Conservation (phyloP, 1,284 basidiomycete species). For the Heimioporus retisporus region DNA sequence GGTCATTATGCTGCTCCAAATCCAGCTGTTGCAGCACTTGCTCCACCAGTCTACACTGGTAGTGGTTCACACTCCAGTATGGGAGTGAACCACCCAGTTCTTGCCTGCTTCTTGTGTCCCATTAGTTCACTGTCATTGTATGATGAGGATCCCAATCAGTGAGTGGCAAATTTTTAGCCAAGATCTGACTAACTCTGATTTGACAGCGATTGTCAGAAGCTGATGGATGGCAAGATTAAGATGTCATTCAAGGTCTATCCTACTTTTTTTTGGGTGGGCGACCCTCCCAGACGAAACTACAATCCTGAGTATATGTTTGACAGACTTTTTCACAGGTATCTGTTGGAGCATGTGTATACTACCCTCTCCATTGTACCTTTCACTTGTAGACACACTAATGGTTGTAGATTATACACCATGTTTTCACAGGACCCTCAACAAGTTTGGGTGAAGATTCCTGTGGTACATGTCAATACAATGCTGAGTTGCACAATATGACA, state of each 20-base stretch:
- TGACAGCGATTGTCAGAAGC: not conserved
- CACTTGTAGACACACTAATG: not conserved
- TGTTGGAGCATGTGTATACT: not conserved
- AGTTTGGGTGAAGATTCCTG: not conserved
- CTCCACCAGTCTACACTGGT: not conserved
- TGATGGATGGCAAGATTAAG: conserved; percentile 5
- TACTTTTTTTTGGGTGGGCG: not conserved
- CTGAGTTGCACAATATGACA: not conserved
- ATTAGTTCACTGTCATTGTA: not conserved
- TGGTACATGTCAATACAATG: conserved; percentile 1
- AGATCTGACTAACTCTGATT: too few species aligned
- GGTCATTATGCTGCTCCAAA: conserved; percentile 2
- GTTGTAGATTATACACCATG: not conserved
- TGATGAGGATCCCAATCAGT: not conserved
- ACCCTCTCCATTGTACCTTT: too few species aligned
- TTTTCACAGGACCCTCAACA: conserved; percentile 1
- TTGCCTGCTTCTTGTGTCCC: not conserved
- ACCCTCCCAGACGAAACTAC: not conserved
- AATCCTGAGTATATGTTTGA: not conserved
- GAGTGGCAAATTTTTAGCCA: too few species aligned
- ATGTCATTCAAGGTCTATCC: not conserved
- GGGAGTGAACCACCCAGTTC: not conserved
- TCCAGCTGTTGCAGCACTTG: not conserved
- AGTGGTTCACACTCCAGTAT: not conserved
- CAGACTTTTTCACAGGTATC: not conserved